Conservation (phyloP, 108 stramenopile species). For the Phaeodactylum tricornutum region DNA sequence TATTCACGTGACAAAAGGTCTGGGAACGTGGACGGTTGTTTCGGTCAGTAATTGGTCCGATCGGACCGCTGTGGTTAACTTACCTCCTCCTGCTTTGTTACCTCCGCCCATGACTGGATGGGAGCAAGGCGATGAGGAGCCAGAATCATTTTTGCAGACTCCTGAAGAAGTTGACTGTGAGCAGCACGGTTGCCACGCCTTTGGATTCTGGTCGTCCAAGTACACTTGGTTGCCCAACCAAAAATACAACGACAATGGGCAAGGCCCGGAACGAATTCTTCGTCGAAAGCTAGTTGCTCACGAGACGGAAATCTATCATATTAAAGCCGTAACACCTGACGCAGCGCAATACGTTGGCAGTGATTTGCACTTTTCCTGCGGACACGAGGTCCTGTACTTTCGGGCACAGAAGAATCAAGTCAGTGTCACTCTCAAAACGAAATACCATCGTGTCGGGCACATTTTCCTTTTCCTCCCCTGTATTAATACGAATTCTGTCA, state of each 20-base stretch:
- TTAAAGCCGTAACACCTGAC: conserved; percentile 62
- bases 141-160: background rate
- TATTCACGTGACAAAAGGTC: conserved; percentile 61
- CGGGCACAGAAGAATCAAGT: background rate
- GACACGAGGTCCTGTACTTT: conserved; percentile 71
- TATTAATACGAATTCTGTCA: conserved; percentile 21
- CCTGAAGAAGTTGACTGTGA: background rate
- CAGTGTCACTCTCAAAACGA: conserved; percentile 40
- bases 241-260: conserved; percentile 11
- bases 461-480: conserved; percentile 55
- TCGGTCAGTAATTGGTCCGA: conserved; percentile 79
- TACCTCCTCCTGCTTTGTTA: conserved; percentile 29
- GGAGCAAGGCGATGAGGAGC: conserved; percentile 11
- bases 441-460: conserved; percentile 44
- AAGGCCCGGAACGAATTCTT: conserved; percentile 23
- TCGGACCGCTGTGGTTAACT: conserved; percentile 25
- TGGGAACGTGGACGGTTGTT: conserved; percentile 81
- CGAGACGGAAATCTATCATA: conserved; percentile 79
- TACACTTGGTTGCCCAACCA: conserved; percentile 52
- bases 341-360: conserved; percentile 81
- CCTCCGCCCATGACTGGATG: conserved; percentile 28
- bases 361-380: conserved; percentile 86
- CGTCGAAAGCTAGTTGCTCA: conserved; percentile 55
- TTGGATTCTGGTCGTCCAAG: conserved; percentile 78
- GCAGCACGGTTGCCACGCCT: conserved; percentile 64